Percentiles rank a stretch among this genome's conserved stretches.
These are phyloP conservation scores for Protomyces pachydermus DNA, from an alignment of 1,139 yeast species.

Conservation along the genomic window DNA sequence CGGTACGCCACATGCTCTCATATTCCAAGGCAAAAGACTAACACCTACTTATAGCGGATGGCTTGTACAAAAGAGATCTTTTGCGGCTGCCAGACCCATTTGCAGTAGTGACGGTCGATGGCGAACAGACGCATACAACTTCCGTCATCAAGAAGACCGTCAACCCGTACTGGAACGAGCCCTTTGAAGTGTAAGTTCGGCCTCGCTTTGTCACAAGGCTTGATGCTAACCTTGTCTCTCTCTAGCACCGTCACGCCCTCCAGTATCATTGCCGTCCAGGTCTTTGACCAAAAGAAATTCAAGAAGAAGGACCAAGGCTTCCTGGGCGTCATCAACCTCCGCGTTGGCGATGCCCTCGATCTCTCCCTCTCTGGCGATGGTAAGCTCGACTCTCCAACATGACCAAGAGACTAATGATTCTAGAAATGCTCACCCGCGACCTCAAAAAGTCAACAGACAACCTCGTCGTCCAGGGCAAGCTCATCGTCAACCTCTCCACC, in stretches of 20 bases:
- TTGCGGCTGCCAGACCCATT: conserved; percentile 92
- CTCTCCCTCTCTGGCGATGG: conserved; percentile 49
- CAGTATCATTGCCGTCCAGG: conserved; percentile 84
- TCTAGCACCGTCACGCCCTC: conserved; percentile 63
- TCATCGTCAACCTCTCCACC: conserved; percentile 54
- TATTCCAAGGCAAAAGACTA: background rate
- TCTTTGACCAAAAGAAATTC: conserved; percentile 93
- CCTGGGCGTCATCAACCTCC: conserved; percentile 87
- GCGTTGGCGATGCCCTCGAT: conserved; percentile 85
- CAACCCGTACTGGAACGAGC: conserved; percentile 97
- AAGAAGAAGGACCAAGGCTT: conserved; percentile 99
- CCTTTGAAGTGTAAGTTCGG: conserved; percentile 53
- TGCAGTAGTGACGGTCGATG: conserved; percentile 94
- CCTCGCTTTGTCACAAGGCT: background rate
- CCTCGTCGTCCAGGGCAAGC: conserved; percentile 84
- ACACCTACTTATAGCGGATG: conserved; percentile 56
- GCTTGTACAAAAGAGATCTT: conserved; percentile 89
- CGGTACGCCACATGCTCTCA: background rate
- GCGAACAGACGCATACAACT: conserved; percentile 91
- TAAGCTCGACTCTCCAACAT: background rate
- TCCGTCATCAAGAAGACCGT: conserved; percentile 88
- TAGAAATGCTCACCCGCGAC: conserved; percentile 85
- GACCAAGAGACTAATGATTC: conserved; percentile 31
- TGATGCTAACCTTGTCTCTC: background rate
- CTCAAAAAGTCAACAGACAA: conserved; percentile 87